phyloP scores from a whole-genome alignment of 148 eudicot genomes.

The Salicornia ramosissima region DNA sequence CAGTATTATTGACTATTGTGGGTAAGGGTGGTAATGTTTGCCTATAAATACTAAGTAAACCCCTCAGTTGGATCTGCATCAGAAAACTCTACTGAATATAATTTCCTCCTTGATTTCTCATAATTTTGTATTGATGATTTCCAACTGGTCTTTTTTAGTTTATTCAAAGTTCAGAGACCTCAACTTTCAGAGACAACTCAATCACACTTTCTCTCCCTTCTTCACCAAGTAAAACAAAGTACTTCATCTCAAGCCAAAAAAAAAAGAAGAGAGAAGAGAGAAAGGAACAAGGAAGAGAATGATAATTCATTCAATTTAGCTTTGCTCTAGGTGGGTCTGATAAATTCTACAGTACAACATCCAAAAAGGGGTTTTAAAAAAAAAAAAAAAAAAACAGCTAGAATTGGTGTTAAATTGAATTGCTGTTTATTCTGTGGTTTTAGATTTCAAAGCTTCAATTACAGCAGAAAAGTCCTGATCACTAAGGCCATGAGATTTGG shows the following conservation, averaged over 20 bases:
- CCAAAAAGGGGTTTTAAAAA: neutral
- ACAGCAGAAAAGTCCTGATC: conserved; percentile 90
- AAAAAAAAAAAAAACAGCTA: neutral
- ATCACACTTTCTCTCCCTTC: neutral
- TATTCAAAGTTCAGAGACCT: neutral
- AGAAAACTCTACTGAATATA: too few relatives aligned
- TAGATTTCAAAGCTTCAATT: conserved; percentile 78
- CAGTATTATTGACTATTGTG: too few relatives aligned
- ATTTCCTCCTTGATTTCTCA: too few relatives aligned
- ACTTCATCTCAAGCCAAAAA: neutral
- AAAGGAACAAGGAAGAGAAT: neutral
- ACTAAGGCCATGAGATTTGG: conserved; percentile 75
- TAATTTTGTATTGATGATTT: too few relatives aligned
- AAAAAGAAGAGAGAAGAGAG: neutral
- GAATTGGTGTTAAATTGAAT: neutral
- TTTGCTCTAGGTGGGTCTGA: neutral
- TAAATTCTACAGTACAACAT: neutral
- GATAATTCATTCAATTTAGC: neutral
- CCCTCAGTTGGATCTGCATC: too few relatives aligned
- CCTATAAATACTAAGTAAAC: too few relatives aligned
- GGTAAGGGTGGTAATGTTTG: too few relatives aligned
- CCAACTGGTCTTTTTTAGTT: neutral
- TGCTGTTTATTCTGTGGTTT: conserved; percentile 28
- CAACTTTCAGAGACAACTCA: conserved; percentile 1
- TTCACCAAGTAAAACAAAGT: conserved; percentile 1